Conservation (phyloP, 768 basidiomycete species). For the Boletus reticulatus region DNA sequence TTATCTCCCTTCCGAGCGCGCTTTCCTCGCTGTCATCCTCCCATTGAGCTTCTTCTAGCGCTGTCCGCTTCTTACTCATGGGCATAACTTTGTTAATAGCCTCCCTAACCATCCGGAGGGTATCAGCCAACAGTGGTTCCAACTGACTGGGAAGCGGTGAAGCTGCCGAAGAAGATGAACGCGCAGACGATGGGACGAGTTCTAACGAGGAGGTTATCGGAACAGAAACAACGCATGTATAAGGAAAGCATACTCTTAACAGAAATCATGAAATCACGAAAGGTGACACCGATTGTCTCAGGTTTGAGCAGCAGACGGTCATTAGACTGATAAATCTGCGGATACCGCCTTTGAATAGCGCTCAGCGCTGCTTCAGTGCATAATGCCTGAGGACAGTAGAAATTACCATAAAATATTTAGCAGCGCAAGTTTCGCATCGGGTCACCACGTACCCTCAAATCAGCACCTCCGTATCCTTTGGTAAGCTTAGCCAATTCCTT, state of each 20-base stretch:
- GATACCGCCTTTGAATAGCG: constrained; percentile 93
- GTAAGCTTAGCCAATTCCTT: constrained; percentile 82
- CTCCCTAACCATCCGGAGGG: constrained; percentile 68
- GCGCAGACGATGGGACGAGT: constrained; percentile 90
- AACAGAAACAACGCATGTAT: neutral
- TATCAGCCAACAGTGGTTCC: constrained; percentile 65
- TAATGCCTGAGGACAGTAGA: constrained; percentile 55
- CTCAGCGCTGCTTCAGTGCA: constrained; percentile 97
- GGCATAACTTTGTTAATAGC: constrained; percentile 79
- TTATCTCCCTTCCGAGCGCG: constrained; percentile 85
- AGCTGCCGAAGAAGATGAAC: constrained; percentile 85
- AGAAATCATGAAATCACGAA: constrained; percentile 96
- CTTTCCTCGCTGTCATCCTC: constrained; percentile 81
- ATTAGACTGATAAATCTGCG: constrained; percentile 92
- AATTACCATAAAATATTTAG: constrained; percentile 2
- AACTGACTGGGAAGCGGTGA: constrained; percentile 84
- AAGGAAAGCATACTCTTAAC: constrained; percentile 73
- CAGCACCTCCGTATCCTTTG: constrained; percentile 97
- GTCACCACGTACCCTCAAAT: constrained; percentile 69
- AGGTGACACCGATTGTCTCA: constrained; percentile 76
- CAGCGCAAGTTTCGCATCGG: neutral
- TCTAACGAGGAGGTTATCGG: constrained; percentile 47
- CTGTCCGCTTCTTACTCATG: constrained; percentile 72
- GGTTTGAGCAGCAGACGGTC: constrained; percentile 85
- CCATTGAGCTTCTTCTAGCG: constrained; percentile 93